Percentiles rank a stretch among this genome's conserved stretches.
These are phyloP conservation scores for Hypoxylon sp. DNA, from an alignment of 2,329 filamentous ascomycete genomes.

Conservation along the genomic window DNA sequence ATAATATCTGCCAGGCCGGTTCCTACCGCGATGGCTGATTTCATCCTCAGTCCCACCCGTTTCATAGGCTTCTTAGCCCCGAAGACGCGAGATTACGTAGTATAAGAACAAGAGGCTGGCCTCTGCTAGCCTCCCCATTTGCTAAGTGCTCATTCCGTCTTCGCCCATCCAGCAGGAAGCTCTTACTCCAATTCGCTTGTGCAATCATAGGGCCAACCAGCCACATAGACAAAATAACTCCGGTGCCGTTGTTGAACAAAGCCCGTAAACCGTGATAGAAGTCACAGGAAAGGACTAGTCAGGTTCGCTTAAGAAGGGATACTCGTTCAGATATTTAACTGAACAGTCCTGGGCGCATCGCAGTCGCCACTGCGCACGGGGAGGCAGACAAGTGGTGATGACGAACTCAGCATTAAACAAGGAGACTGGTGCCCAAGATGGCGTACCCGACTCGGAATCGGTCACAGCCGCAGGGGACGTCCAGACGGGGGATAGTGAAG, in stretches of 20 bases:
- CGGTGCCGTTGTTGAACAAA: not conserved
- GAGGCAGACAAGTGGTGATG: conserved; percentile 9
- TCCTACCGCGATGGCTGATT: conserved; percentile 14
- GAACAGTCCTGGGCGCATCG: not conserved
- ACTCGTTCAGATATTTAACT: not conserved
- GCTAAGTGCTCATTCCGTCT: not conserved
- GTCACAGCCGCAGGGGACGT: not conserved
- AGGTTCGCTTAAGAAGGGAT: not conserved
- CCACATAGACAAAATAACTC: conserved; percentile 1
- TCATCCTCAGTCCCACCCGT: conserved; percentile 18
- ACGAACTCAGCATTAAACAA: conserved; percentile 17
- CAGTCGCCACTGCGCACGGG: not conserved
- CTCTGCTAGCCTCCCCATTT: not conserved
- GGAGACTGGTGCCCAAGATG: conserved; percentile 17
- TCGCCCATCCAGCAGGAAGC: not conserved
- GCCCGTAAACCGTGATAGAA: not conserved
- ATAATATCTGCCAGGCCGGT: conserved; percentile 19
- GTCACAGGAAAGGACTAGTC: not conserved
- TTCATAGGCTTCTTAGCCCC: conserved; percentile 3
- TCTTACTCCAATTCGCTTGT: not conserved
- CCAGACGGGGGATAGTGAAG: conserved; percentile 4
- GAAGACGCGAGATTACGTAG: conserved; percentile 24
- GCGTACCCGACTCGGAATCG: not conserved
- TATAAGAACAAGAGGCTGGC: conserved; percentile 12
- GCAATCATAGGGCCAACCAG: not conserved